Percentiles rank a stretch among this genome's conserved stretches.
These are phyloP conservation scores for Trichophyton verrucosum DNA, from an alignment of 2,329 filamentous ascomycete genomes.

Conservation along the genomic window DNA sequence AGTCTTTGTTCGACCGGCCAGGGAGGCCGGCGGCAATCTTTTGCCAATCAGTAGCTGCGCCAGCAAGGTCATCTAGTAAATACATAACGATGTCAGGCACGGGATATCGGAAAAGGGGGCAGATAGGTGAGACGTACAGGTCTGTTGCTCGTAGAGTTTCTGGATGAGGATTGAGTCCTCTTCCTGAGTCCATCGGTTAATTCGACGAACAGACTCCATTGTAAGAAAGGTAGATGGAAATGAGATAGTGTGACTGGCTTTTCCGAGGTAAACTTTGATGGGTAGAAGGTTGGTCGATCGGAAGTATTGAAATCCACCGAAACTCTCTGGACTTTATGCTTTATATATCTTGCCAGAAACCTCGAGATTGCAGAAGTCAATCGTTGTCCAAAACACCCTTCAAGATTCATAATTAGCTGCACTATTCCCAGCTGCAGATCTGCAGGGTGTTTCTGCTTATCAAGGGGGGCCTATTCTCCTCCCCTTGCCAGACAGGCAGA, in stretches of 20 bases:
- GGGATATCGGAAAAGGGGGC: not conserved
- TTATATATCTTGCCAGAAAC: not conserved
- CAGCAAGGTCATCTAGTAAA: not conserved
- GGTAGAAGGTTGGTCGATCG: constrained; percentile 4
- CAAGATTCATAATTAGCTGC: not conserved
- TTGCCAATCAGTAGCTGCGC: not conserved
- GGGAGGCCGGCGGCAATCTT: not conserved
- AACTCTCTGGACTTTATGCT: constrained; percentile 1
- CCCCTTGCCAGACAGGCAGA: not conserved
- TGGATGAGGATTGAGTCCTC: constrained; percentile 4
- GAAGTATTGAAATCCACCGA: constrained; percentile 2
- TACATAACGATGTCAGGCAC: not conserved
- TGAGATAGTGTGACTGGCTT: not conserved
- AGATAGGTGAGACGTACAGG: not conserved
- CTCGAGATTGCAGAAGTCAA: not conserved
- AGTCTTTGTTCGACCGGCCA: constrained; percentile 4
- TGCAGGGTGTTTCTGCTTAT: not conserved
- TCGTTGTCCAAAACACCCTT: not conserved
- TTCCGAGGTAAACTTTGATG: not conserved
- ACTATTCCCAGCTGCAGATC: not conserved
- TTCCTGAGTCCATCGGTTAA: constrained; percentile 4
- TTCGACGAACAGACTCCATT: not conserved
- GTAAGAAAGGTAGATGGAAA: not conserved
- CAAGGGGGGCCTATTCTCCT: not conserved
- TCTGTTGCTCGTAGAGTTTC: not conserved